Conservation (phyloP, 2,329 filamentous ascomycete species). For the Ophiocordyceps camponoti-floridani region DNA sequence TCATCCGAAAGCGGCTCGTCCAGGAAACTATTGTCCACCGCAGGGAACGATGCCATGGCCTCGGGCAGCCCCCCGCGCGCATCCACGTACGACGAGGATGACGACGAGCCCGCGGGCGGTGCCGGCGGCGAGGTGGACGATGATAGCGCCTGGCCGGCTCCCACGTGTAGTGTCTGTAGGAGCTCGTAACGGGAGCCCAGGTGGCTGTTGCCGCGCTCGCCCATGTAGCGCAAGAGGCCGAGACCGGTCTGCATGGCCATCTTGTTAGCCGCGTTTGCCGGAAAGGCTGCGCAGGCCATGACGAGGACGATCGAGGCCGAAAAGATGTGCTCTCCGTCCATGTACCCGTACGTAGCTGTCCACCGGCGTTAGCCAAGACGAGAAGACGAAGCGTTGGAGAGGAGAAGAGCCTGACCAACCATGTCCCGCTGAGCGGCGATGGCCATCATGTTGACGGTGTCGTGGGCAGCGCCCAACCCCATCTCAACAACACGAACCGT, state of each 20-base stretch:
- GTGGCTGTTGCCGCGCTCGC: not conserved
- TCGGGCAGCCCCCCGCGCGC: not conserved
- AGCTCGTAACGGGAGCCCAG: not conserved
- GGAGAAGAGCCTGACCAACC: slow-evolving; percentile 18
- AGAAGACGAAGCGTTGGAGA: not conserved
- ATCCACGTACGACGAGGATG: not conserved
- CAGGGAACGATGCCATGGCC: slow-evolving; percentile 8
- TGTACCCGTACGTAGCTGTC: not conserved
- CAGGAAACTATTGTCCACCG: slow-evolving; percentile 11
- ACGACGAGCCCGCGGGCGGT: not conserved
- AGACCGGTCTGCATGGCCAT: not conserved
- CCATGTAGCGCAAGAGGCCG: not conserved
- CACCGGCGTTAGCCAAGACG: not conserved
- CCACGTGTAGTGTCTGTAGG: not conserved
- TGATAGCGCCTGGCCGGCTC: slow-evolving; percentile 20
- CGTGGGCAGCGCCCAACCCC: slow-evolving; percentile 29
- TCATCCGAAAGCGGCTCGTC: slow-evolving; percentile 12
- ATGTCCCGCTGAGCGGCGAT: slow-evolving; percentile 15
- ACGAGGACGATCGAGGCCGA: slow-evolving; percentile 8
- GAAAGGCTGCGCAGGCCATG: slow-evolving; percentile 5
- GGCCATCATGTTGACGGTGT: slow-evolving; percentile 13
- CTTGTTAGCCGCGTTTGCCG: not conserved
- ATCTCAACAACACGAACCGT: slow-evolving; percentile 32
- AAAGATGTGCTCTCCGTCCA: slow-evolving; percentile 14
- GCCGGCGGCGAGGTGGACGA: slow-evolving; percentile 27